Percentiles rank a stretch among this genome's conserved stretches.
phyloP scores from a whole-genome alignment of 768 basidiomycete species.

The Scleroderma bovista region DNA sequence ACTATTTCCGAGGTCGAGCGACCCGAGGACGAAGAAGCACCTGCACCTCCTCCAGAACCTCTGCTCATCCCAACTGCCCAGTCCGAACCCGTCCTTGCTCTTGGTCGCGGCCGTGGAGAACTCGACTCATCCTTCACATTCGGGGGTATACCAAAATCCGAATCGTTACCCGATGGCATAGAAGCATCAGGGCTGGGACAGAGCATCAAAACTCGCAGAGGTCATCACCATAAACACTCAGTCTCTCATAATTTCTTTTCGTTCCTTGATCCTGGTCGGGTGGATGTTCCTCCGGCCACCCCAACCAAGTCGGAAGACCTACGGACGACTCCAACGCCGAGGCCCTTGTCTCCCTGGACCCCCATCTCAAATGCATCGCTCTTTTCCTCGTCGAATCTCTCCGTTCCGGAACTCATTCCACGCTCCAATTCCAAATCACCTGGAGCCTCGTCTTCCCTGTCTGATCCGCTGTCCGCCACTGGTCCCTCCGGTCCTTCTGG shows the following conservation, averaged over 20 bases:
- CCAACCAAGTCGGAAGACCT: constrained; percentile 30
- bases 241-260: constrained; percentile 94
- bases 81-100: constrained; percentile 18
- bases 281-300: neutral
- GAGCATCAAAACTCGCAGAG: constrained; percentile 36
- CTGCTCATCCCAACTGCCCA: constrained; percentile 38
- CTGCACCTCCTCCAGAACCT: constrained; percentile 41
- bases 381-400: constrained; percentile 2
- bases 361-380: constrained; percentile 36
- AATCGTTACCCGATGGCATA: constrained; percentile 15
- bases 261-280: constrained; percentile 74
- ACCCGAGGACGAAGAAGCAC: constrained; percentile 40
- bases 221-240: constrained; percentile 92
- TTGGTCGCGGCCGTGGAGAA: constrained; percentile 33
- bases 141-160: constrained; percentile 41
- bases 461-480: constrained; percentile 7
- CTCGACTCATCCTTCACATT: constrained; percentile 58
- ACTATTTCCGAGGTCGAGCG: constrained; percentile 67
- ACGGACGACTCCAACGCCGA: constrained; percentile 54
- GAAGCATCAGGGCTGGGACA: neutral
- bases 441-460: constrained; percentile 1
- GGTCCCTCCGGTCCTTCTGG: neutral
- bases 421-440: constrained; percentile 23
- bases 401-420: constrained; percentile 8
- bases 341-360: constrained; percentile 64